These are phyloP conservation scores for Coniophora puteana DNA, from an alignment of 1,284 basidiomycete genomes.

Conservation along the genomic window DNA sequence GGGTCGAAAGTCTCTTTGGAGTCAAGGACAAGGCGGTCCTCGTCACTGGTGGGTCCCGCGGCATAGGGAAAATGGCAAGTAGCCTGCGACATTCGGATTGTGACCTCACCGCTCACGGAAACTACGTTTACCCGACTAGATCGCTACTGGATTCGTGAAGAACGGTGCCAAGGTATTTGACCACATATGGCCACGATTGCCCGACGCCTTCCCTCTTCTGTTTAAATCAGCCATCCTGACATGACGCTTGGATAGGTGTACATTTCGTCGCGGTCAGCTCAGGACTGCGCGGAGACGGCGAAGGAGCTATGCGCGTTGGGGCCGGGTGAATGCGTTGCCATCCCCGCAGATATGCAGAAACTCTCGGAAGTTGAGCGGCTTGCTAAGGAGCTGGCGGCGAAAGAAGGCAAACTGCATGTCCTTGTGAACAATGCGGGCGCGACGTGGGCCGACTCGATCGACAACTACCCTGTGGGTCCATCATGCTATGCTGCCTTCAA, in stretches of 20 bases:
- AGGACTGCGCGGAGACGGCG: slow-evolving; percentile 57
- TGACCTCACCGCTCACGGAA: neutral
- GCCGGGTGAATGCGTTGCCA: slow-evolving; percentile 51
- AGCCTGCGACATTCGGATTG: neutral
- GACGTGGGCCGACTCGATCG: slow-evolving; percentile 57
- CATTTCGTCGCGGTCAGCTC: slow-evolving; percentile 59
- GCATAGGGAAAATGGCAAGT: slow-evolving; percentile 67
- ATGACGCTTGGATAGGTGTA: slow-evolving; percentile 45
- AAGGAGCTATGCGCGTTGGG: slow-evolving; percentile 51
- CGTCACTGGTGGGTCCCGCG: slow-evolving; percentile 70
- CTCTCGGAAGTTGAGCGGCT: slow-evolving; percentile 54
- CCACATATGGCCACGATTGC: neutral
- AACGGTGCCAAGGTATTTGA: slow-evolving; percentile 57
- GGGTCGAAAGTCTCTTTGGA: slow-evolving; percentile 45
- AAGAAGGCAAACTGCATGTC: slow-evolving; percentile 55
- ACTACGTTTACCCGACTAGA: slow-evolving; percentile 35
- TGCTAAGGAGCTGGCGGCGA: slow-evolving; percentile 44
- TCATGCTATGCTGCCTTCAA: neutral
- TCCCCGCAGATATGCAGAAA: slow-evolving; percentile 61
- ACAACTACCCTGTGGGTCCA: slow-evolving; percentile 47
- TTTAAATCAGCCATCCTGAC: neutral
- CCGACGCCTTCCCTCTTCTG: neutral
- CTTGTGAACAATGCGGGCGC: slow-evolving; percentile 71
- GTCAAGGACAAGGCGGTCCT: slow-evolving; percentile 62
- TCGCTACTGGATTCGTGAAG: slow-evolving; percentile 61